Evolutionary conservation across 768 basidiomycete genomes (phyloP).

Genomic region (Coprinopsis sp.): DNA sequence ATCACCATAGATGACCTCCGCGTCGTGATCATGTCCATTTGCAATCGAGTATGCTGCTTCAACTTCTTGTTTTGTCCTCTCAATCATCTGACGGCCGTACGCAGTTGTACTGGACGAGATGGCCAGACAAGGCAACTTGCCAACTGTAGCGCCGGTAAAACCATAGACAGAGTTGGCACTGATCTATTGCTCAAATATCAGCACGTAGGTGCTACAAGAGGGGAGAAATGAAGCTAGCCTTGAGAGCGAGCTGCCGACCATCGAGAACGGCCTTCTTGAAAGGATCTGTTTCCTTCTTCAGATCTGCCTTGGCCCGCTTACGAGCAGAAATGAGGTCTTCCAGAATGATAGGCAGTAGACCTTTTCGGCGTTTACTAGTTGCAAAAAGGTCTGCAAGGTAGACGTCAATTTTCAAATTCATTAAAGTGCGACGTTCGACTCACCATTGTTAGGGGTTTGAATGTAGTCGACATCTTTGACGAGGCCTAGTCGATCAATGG

Average conservation of each 20-base stretch:
- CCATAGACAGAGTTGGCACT: conserved; percentile 99
- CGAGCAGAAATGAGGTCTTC: conserved; percentile 92
- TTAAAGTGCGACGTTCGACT: conserved; percentile 7
- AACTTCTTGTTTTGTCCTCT: conserved; percentile 93
- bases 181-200: conserved; percentile 51
- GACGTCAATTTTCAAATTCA: background rate
- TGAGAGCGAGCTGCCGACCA: conserved; percentile 93
- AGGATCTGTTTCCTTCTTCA: conserved; percentile 95
- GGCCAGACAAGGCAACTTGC: conserved; percentile 91
- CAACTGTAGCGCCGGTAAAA: conserved; percentile 96
- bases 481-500: conserved; percentile 73
- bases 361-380: conserved; percentile 69
- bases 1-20: conserved; percentile 96
- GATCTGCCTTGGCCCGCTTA: conserved; percentile 90
- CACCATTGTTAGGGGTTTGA: conserved; percentile 94
- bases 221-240: conserved; percentile 53
- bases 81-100: conserved; percentile 99
- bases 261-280: conserved; percentile 97
- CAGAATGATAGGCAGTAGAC: conserved; percentile 84
- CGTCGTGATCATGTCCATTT: conserved; percentile 83
- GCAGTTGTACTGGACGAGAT: conserved; percentile 96
- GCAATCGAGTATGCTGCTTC: conserved; percentile 81
- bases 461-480: conserved; percentile 88
- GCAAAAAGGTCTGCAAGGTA: conserved; percentile 75
- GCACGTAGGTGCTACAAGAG: background rate